Evolutionary conservation across 495 filamentous ascomycete species (phyloP).

Genomic region (Penicillium cinerascens): DNA sequence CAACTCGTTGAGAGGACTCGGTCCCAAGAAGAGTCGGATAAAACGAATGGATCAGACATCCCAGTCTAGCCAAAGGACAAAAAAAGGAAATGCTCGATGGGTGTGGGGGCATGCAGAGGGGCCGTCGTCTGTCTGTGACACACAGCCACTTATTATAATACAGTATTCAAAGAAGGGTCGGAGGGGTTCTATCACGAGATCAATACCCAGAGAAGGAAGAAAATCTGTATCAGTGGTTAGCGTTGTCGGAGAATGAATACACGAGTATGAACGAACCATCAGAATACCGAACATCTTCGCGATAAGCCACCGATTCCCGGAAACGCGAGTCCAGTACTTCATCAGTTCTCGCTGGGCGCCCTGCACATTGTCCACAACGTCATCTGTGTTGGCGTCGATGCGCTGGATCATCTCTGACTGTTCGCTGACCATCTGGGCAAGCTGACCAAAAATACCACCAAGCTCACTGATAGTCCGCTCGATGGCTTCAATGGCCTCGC

Average conservation of each 20-base stretch:
- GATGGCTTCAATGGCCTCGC: slow-evolving; percentile 95
- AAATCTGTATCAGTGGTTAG: slow-evolving; percentile 40
- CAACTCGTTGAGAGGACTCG: slow-evolving; percentile 19
- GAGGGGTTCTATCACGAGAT: slow-evolving; percentile 46
- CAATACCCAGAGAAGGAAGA: slow-evolving; percentile 60
- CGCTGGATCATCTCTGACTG: slow-evolving; percentile 92
- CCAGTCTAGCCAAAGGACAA: slow-evolving; percentile 22
- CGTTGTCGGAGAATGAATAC: background rate
- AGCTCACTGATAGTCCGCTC: slow-evolving; percentile 93
- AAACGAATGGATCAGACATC: slow-evolving; percentile 19
- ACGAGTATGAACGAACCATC: slow-evolving; percentile 50
- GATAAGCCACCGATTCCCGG: slow-evolving; percentile 91
- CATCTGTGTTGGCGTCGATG: slow-evolving; percentile 93
- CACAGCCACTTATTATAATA: slow-evolving; percentile 35
- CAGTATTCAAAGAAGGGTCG: slow-evolving; percentile 25
- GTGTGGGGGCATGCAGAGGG: slow-evolving; percentile 15
- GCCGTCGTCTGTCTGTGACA: slow-evolving; percentile 8
- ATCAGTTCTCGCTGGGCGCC: slow-evolving; percentile 88
- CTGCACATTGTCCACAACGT: slow-evolving; percentile 95
- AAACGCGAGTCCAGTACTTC: slow-evolving; percentile 95
- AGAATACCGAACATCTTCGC: slow-evolving; percentile 98
- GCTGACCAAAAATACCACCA: slow-evolving; percentile 91
- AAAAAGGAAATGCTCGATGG: slow-evolving; percentile 16
- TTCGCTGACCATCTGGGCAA: slow-evolving; percentile 96
- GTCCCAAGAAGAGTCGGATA: slow-evolving; percentile 12